Percentiles rank a stretch among this genome's conserved stretches.
Conservation (phyloP, 2,329 filamentous ascomycete genomes). For the Arthrobotrys sphaeroides region DNA sequence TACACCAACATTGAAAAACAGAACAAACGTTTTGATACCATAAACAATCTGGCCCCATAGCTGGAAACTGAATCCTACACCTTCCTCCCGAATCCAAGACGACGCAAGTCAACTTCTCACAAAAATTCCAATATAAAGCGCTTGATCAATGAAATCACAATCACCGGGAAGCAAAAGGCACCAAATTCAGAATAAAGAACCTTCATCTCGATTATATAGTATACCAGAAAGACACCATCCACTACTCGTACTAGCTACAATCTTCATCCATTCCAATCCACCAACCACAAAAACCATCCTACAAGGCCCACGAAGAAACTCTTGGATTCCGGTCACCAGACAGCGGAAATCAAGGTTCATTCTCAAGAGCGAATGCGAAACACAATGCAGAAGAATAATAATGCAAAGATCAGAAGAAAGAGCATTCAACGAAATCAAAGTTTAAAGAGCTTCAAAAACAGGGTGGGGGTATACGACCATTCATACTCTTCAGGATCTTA, state of each 20-base stretch:
- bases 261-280: background rate
- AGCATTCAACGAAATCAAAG: constrained; percentile 4
- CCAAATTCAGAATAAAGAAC: background rate
- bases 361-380: background rate
- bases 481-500: constrained; percentile 45
- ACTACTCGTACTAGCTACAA: background rate
- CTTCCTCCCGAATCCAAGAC: too few relatives aligned
- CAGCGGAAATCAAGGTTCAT: constrained; percentile 9
- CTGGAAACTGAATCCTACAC: too few relatives aligned
- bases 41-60: too few relatives aligned
- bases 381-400: constrained; percentile 28
- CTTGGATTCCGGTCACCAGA: constrained; percentile 46
- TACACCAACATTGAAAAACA: too few relatives aligned
- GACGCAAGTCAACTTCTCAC: too few relatives aligned
- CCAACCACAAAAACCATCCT: background rate
- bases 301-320: background rate
- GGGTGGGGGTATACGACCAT: constrained; percentile 49
- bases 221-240: background rate
- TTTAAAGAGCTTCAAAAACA: constrained; percentile 9
- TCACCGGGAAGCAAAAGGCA: background rate
- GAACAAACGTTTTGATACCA: too few relatives aligned
- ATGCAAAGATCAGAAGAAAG: too few relatives aligned
- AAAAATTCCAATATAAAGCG: too few relatives aligned
- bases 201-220: background rate
- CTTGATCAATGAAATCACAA: too few relatives aligned